Conservation (phyloP, 441 rosid species). For the Erysimum cheiri region DNA sequence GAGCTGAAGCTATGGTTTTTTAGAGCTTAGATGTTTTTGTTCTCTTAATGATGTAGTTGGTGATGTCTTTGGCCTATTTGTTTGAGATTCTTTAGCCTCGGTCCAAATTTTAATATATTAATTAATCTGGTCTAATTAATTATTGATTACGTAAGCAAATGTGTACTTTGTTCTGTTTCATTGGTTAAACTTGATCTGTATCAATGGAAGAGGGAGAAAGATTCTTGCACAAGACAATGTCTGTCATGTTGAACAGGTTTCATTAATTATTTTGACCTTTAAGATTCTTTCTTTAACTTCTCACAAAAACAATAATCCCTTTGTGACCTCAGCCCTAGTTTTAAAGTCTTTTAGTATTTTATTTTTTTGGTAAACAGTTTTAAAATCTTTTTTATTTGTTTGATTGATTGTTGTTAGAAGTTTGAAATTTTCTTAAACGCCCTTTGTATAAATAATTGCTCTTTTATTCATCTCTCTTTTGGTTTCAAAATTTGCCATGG, state of each 20-base stretch:
- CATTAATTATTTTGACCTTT: constrained; percentile 47
- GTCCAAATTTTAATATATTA: constrained; percentile 10
- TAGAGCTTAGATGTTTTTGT: constrained; percentile 15
- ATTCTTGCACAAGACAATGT: constrained; percentile 46
- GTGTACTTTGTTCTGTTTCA: constrained; percentile 40
- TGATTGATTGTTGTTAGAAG: constrained; percentile 23
- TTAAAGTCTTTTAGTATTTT: neutral
- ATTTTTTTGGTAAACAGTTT: constrained; percentile 1
- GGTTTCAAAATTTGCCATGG: constrained; percentile 25
- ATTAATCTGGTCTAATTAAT: constrained; percentile 36
- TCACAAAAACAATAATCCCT: constrained; percentile 35
- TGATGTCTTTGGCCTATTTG: constrained; percentile 37
- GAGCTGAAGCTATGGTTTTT: constrained; percentile 23
- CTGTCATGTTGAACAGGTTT: constrained; percentile 45
- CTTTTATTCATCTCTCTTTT: constrained; percentile 12
- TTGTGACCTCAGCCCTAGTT: constrained; percentile 48
- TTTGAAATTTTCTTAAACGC: constrained; percentile 42
- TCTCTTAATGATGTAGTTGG: constrained; percentile 45
- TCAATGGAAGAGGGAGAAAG: constrained; percentile 43
- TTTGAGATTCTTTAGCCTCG: constrained; percentile 37
- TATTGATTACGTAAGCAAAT: constrained; percentile 43
- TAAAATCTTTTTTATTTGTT: neutral
- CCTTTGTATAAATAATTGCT: constrained; percentile 23
- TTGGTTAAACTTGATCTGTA: constrained; percentile 36
- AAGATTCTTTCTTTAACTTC: constrained; percentile 44